phyloP scores from a whole-genome alignment of 345 rosid genomes.

The Trapa bicornis region DNA sequence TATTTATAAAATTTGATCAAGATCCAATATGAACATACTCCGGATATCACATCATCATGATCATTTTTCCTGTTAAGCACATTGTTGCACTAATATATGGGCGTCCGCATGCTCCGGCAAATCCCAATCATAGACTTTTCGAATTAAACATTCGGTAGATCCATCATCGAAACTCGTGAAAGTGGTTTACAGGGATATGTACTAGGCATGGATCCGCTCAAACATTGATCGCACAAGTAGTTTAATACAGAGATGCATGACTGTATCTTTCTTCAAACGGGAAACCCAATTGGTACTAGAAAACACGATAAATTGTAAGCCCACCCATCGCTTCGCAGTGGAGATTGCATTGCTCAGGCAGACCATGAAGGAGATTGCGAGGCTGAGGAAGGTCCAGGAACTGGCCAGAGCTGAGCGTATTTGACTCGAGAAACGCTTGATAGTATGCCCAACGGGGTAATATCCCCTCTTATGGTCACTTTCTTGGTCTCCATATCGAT shows the following conservation, averaged over 20 bases:
- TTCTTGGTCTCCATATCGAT: conserved; percentile 14
- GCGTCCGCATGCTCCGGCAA: background rate
- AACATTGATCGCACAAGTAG: background rate
- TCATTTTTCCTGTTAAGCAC: background rate
- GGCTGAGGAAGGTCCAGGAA: background rate
- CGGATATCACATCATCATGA: background rate
- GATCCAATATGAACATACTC: too few relatives aligned
- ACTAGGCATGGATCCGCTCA: background rate
- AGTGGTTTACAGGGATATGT: background rate
- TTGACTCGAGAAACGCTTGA: conserved; percentile 13
- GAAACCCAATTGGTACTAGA: background rate
- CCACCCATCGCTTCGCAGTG: background rate
- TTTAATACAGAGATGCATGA: background rate
- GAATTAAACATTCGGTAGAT: background rate
- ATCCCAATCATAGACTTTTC: background rate
- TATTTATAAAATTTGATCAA: too few relatives aligned
- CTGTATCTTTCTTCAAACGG: background rate
- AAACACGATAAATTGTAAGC: background rate
- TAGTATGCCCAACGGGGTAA: conserved; percentile 7
- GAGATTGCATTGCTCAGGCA: background rate
- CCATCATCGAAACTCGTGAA: background rate
- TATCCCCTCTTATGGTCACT: conserved; percentile 11
- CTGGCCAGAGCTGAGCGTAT: conserved; percentile 14
- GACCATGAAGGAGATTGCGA: conserved; percentile 6
- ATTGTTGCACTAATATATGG: background rate